Evolutionary conservation across 257 asterid genomes (phyloP).

Genomic region (Coffea canephora): DNA sequence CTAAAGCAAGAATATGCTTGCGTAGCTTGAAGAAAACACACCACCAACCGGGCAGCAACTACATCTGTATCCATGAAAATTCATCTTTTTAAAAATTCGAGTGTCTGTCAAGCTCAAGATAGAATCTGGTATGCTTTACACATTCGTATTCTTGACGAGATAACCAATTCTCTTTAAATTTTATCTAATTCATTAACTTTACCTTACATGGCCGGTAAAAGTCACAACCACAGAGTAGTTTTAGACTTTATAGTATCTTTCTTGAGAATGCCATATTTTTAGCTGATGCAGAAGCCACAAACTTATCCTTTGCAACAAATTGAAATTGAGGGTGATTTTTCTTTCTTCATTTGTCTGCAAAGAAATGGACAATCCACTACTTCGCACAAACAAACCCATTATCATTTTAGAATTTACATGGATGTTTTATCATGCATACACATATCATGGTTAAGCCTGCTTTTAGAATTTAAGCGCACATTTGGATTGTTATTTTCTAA

Average conservation of each 20-base stretch:
- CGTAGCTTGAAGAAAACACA: conserved; percentile 12
- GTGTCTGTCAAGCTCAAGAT: conserved; percentile 15
- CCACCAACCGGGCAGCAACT: conserved; percentile 1
- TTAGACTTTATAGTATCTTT: neutral
- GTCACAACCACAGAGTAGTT: neutral
- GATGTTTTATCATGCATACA: no score
- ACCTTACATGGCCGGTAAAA: neutral
- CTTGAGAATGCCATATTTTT: neutral
- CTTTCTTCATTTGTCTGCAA: no score
- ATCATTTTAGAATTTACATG: no score
- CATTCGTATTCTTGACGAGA: neutral
- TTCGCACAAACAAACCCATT: no score
- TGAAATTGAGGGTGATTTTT: no score
- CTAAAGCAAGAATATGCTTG: conserved; percentile 14
- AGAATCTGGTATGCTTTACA: conserved; percentile 16
- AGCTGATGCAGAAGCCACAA: neutral
- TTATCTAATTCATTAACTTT: neutral
- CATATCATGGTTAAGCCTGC: no score
- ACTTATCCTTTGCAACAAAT: neutral
- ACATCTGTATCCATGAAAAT: conserved; percentile 3
- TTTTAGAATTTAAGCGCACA: no score
- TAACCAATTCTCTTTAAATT: neutral
- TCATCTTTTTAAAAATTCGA: conserved; percentile 13
- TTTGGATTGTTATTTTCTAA: no score
- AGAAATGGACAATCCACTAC: no score